A percentile compares a stretch with the other conserved stretches of the same genome.
Evolutionary conservation across 768 basidiomycete species (phyloP).

Genomic region (Boletus vermiculosoides): DNA sequence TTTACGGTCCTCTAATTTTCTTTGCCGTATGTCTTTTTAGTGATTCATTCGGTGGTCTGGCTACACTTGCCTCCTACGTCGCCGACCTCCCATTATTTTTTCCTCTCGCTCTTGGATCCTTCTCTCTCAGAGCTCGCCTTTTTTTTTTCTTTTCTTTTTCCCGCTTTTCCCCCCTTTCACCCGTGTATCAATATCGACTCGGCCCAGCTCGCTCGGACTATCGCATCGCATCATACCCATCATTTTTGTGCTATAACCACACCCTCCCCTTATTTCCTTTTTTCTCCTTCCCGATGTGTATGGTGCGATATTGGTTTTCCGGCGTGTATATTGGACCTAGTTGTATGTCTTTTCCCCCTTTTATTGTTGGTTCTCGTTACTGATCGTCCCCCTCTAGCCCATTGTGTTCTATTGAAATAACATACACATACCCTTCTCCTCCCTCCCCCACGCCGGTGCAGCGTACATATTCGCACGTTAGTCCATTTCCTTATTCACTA

Average conservation of each 20-base stretch:
- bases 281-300: slow-evolving; percentile 25
- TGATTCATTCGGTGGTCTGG: slow-evolving; percentile 16
- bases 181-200: slow-evolving; percentile 36
- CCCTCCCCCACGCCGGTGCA: slow-evolving; percentile 14
- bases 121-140: background rate
- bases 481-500: slow-evolving; percentile 8
- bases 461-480: slow-evolving; percentile 24
- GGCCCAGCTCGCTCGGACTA: slow-evolving; percentile 28
- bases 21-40: slow-evolving; percentile 30
- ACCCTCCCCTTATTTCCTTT: background rate
- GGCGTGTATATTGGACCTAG: slow-evolving; percentile 29
- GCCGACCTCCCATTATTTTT: slow-evolving; percentile 3
- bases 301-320: slow-evolving; percentile 36
- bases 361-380: background rate
- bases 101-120: background rate
- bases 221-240: slow-evolving; percentile 35
- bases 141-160: background rate
- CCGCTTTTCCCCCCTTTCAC: background rate
- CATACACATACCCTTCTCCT: slow-evolving; percentile 28
- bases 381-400: slow-evolving; percentile 17
- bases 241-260: slow-evolving; percentile 27
- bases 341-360: slow-evolving; percentile 14
- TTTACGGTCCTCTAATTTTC: slow-evolving; percentile 23
- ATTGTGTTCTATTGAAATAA: slow-evolving; percentile 28
- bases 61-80: slow-evolving; percentile 20